Evolutionary conservation across 176 grass and related monocot genomes (phyloP), one percentile per base, ranked within the genome.

Genomic region (Echinochloa phyllopogon): DNA sequence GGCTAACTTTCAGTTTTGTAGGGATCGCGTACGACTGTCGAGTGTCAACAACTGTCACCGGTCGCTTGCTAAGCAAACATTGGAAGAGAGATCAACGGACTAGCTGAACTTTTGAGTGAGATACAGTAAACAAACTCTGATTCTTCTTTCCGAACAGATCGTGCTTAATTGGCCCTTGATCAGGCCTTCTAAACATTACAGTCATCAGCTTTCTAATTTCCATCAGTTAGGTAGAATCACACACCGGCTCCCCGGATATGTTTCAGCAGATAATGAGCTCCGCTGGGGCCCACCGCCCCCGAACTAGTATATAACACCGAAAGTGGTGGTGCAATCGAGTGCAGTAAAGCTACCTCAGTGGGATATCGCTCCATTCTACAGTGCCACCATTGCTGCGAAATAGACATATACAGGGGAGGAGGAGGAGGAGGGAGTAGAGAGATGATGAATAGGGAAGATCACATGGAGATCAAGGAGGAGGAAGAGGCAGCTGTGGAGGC

Each of bases 311-410:
- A 85, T 82, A 86, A 64, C 63, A 60, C 9, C 82, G 62, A 24
- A 80, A 80, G 82, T 80, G 64, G 65, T 82, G 40, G 72, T 76
- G 86, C 82, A 85, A 79, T 88, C 87, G 55, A 81, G 82, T 77
- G 71, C 61, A 17, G 44, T 38, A 73, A 53, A 84, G 60, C 43
- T 36, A 66, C 53, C 38, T n/a, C 62, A 67, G 76, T 75, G 72
- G 47, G 53, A 63, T 77, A 8, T 76, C 75, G 29, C 77, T 73
- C 52, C 42, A 53, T 76, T 44, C 25, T 45, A 57, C 78, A 39
- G 76, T 58, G 69, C 42, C 75, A 44, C 53, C 64, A 37, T 72
- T 68, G 60, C 49, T 21, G 70, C 62, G 51, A 55, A 36, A 24
- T 64, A 13, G 55, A 25, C 13, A 18, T 17, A 55, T 7, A 72